Conservation (phyloP, 305 asterid genomes). For the Fraxinus velutina region DNA sequence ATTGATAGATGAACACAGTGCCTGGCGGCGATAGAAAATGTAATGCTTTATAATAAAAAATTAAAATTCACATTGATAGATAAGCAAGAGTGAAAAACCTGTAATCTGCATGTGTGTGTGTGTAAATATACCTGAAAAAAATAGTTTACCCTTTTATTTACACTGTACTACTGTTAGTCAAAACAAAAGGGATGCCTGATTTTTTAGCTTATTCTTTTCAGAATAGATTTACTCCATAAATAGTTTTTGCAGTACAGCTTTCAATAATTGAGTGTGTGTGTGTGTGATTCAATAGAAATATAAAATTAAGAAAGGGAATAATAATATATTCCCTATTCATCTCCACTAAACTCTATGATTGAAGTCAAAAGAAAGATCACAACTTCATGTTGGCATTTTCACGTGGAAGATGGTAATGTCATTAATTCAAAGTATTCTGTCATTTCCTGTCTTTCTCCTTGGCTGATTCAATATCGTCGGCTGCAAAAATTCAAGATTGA, state of each 20-base stretch:
- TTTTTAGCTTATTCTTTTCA: too few relatives aligned
- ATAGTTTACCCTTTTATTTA: background rate
- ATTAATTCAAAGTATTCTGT: background rate
- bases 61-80: too few relatives aligned
- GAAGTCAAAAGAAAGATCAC: background rate
- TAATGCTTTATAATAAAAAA: too few relatives aligned
- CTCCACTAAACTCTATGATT: background rate
- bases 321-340: background rate
- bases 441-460: too few relatives aligned
- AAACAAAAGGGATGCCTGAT: background rate
- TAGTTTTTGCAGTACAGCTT: too few relatives aligned
- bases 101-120: too few relatives aligned
- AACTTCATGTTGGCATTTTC: background rate
- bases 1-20: too few relatives aligned
- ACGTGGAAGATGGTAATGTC: background rate
- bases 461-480: background rate
- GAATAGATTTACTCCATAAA: too few relatives aligned
- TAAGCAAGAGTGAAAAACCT: too few relatives aligned
- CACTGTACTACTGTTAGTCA: background rate
- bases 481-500: background rate
- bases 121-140: background rate
- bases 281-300: background rate
- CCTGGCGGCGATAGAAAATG: too few relatives aligned
- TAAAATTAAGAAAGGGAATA: too few relatives aligned
- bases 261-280: background rate